phyloP scores from a whole-genome alignment of 2,329 filamentous ascomycete species.

The Pseudogymnoascus verrucosus region DNA sequence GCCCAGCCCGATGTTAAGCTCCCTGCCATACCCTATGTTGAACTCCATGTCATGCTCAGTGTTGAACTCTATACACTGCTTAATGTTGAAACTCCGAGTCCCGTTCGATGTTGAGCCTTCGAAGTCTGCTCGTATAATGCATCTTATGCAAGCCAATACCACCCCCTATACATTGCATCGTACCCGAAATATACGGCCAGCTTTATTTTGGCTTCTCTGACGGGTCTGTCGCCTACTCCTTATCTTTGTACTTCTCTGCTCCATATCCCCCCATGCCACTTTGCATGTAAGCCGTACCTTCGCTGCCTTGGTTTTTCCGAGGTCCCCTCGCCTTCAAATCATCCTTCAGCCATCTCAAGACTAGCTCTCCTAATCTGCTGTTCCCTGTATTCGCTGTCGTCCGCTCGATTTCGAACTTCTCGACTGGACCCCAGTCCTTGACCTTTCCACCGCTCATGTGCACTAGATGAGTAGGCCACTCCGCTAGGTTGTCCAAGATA shows the following conservation, averaged over 20 bases:
- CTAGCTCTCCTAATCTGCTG: conserved; percentile 76
- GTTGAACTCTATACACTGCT: conserved; percentile 8
- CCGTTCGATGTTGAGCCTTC: conserved; percentile 9
- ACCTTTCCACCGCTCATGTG: conserved; percentile 89
- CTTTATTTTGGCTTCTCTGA: not conserved
- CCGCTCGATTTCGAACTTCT: conserved; percentile 50
- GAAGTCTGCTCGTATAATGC: conserved; percentile 9
- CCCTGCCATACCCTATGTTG: conserved; percentile 4
- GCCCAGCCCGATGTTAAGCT: not conserved
- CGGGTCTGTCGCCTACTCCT: not conserved
- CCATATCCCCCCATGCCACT: conserved; percentile 60
- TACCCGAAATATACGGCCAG: not conserved
- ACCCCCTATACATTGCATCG: conserved; percentile 13
- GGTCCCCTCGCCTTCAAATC: conserved; percentile 76
- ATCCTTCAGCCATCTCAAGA: conserved; percentile 76
- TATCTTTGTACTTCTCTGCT: conserved; percentile 36
- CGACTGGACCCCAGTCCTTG: conserved; percentile 75
- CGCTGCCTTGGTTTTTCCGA: conserved; percentile 34
- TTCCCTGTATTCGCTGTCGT: conserved; percentile 50
- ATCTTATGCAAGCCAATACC: conserved; percentile 1
- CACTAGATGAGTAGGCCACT: conserved; percentile 91
- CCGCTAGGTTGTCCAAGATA: conserved; percentile 88
- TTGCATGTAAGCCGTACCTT: conserved; percentile 42
- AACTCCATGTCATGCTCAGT: conserved; percentile 8
- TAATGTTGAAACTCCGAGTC: not conserved